Evolutionary conservation across 2,329 filamentous ascomycete genomes (phyloP), one percentile per base, ranked within the genome.

Genomic region (Trichophyton equinum): DNA sequence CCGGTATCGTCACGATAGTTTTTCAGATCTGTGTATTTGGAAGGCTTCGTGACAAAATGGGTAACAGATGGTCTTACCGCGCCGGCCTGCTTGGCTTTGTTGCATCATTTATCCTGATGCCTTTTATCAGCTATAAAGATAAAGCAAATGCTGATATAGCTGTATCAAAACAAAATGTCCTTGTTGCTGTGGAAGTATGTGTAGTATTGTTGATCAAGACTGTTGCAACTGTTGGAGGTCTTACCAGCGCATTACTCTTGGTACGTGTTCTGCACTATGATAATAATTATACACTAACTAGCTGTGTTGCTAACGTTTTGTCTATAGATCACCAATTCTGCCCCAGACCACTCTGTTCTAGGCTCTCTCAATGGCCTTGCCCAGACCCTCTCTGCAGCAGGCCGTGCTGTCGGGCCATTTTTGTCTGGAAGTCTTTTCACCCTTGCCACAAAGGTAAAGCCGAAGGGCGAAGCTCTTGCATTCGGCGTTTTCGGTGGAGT

Each of bases 361-460:
- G 94, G 94, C 2, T 91, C 89, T 0, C 80, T 99, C 27, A 96
- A 99, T 69, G 94, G 94, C 8, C 82, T 97, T 36, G 94, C 94
- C 0, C 94, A 99, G 73, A 96, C 91, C 0, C 83, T 99, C 0
- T 95, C 90, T 0, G 94, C 94, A 0, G 89, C 89, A 0, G 94
- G 94, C 7, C 85, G 94, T 62, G 91, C 91, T 49, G 82, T 90
- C 0, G 94, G 94, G 0, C 94, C 94, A 0, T 91, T 97, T 65
- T 77, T 95, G 0, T 94, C 91, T 0, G 94, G 94, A 0, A 85
- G 85, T 0, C 78, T 99, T 0, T 99, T 95, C 72, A 89, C 89
- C 0, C 77, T 92, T 0, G 86, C 90, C 0, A 86, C 84, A 0
- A 81, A 82, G 57, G 80, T 96, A 4, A 77, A 81, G 9, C 88